Evolutionary conservation across 1,284 basidiomycete species (phyloP).

Genomic region (Ceratobasidium sp.): DNA sequence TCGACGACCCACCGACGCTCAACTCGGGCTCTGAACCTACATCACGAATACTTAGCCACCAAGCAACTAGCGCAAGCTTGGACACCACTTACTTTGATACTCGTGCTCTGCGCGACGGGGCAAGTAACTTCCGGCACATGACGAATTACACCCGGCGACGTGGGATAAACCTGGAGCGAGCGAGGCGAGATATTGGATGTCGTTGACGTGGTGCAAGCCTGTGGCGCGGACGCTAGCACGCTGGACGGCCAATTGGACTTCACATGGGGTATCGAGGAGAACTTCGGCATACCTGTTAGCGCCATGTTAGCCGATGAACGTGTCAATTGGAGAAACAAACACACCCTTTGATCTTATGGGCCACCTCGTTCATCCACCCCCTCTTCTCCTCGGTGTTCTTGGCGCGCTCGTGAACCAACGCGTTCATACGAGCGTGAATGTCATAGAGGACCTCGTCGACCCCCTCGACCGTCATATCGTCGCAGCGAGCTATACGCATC

Average conservation of each 20-base stretch:
- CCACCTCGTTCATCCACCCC: background rate
- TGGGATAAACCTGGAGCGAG: slow-evolving; percentile 4
- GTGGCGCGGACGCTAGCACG: slow-evolving; percentile 2
- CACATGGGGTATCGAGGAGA: slow-evolving; percentile 2
- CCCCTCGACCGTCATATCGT: slow-evolving; percentile 27
- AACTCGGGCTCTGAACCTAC: slow-evolving; percentile 8
- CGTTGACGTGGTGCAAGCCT: background rate
- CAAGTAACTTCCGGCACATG: background rate
- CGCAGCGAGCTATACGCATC: background rate
- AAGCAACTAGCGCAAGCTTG: background rate
- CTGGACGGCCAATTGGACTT: slow-evolving; percentile 20
- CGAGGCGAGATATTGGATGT: background rate
- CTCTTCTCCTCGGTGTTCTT: background rate
- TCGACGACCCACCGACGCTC: background rate
- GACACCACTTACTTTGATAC: background rate
- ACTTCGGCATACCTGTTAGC: slow-evolving; percentile 18
- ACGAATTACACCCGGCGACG: background rate
- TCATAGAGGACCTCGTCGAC: background rate
- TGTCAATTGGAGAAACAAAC: background rate
- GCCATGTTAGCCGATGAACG: background rate
- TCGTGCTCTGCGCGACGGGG: background rate
- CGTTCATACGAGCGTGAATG: slow-evolving; percentile 4
- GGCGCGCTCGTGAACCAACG: background rate
- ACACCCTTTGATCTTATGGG: slow-evolving; percentile 8
- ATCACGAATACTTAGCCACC: background rate